Percentiles rank a stretch among this genome's conserved stretches.
phyloP scores from a whole-genome alignment of 805 yeast species.

The Cyberlindnera suaveolens region DNA sequence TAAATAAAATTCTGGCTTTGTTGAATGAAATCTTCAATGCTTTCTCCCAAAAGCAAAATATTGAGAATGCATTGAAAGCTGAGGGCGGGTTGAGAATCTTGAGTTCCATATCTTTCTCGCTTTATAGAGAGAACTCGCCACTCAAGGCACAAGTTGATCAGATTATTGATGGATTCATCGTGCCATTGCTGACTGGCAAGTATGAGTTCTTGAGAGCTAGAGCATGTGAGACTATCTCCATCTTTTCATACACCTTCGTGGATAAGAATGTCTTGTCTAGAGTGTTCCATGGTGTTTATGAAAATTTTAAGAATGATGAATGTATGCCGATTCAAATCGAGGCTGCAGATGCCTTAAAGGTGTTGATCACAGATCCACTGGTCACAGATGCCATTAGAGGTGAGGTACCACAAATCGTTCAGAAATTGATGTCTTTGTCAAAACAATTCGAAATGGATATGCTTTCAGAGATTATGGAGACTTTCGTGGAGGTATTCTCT shows the following conservation, averaged over 20 bases:
- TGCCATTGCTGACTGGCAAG: constrained; percentile 63
- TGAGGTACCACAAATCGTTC: constrained; percentile 78
- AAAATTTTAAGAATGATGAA: constrained; percentile 35
- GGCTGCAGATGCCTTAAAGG: constrained; percentile 83
- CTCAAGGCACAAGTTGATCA: constrained; percentile 57
- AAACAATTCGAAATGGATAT: constrained; percentile 82
- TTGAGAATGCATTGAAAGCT: constrained; percentile 50
- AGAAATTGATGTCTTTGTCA: constrained; percentile 66
- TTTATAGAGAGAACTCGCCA: constrained; percentile 45
- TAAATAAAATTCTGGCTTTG: constrained; percentile 50
- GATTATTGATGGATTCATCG: constrained; percentile 56
- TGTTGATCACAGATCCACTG: constrained; percentile 60
- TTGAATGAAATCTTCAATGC: constrained; percentile 42
- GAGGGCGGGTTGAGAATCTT: constrained; percentile 81
- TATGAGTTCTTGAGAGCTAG: constrained; percentile 71
- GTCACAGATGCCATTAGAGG: constrained; percentile 65
- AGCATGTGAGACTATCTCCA: constrained; percentile 55
- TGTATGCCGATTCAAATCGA: constrained; percentile 74
- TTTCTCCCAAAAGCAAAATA: constrained; percentile 27
- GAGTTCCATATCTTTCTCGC: constrained; percentile 57
- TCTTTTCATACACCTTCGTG: constrained; percentile 27
- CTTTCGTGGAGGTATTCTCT: constrained; percentile 83
- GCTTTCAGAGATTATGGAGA: constrained; percentile 88
- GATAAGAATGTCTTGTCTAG: constrained; percentile 34
- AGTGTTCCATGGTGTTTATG: constrained; percentile 35